Conservation (phyloP, 139 green algal genomes). For the Ettlia oleoabundans region DNA sequence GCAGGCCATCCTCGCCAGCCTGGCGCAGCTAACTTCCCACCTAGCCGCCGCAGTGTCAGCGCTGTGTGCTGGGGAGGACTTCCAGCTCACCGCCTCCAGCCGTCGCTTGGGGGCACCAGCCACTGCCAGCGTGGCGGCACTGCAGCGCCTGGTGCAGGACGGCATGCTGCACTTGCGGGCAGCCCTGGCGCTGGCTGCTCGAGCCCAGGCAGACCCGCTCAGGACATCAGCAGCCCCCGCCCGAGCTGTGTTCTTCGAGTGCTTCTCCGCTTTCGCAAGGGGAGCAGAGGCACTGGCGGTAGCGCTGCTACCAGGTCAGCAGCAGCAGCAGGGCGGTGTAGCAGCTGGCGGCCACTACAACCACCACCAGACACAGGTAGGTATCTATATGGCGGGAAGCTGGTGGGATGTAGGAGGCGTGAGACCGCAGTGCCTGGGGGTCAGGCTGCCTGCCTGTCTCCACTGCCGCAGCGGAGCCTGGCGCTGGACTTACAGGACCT, state of each 20-base stretch:
- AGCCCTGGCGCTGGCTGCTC: constrained; percentile 14
- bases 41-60: neutral
- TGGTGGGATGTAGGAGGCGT: too few relatives aligned
- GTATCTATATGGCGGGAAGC: too few relatives aligned
- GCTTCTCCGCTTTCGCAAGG: constrained; percentile 30
- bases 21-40: constrained; percentile 13
- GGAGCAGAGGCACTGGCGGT: neutral
- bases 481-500: too few relatives aligned
- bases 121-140: constrained; percentile 17
- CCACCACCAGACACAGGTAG: neutral
- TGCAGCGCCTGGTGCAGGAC: constrained; percentile 1
- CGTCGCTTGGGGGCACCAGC: neutral
- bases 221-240: neutral
- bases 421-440: too few relatives aligned
- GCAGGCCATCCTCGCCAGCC: constrained; percentile 24
- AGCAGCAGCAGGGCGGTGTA: neutral
- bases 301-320: neutral
- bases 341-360: too few relatives aligned
- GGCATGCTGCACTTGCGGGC: constrained; percentile 42
- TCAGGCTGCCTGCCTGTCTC: too few relatives aligned
- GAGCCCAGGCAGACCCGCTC: constrained; percentile 7
- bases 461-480: too few relatives aligned
- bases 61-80: constrained; percentile 23
- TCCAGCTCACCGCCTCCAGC: neutral
- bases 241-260: constrained; percentile 35